phyloP scores from a whole-genome alignment of 176 grass and related monocot species.

The Eremochloa ophiuroides region DNA sequence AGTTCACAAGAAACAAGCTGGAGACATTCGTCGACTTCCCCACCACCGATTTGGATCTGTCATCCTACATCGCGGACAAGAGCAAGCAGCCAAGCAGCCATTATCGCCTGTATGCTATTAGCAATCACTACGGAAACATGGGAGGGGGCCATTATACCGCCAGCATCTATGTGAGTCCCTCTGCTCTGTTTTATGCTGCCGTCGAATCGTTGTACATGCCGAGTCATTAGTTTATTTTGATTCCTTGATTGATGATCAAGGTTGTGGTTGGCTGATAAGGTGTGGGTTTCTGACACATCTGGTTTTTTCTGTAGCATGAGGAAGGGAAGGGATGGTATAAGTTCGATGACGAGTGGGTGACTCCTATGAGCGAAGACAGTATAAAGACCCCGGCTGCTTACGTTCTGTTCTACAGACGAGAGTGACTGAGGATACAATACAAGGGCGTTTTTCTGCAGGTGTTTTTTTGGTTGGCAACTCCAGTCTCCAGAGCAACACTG shows the following conservation, averaged over 20 bases:
- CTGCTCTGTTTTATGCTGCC: neutral
- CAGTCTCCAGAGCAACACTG: neutral
- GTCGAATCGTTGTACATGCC: neutral
- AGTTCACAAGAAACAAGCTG: conserved; percentile 87
- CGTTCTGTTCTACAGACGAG: conserved; percentile 78
- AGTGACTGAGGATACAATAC: conserved; percentile 27
- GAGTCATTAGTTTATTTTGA: neutral
- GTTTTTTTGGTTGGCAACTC: neutral
- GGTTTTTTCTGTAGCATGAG: conserved; percentile 55
- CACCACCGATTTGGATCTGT: conserved; percentile 67
- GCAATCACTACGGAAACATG: conserved; percentile 92
- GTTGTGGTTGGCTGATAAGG: conserved; percentile 4
- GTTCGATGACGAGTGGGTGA: conserved; percentile 75
- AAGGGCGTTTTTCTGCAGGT: neutral
- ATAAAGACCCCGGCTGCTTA: conserved; percentile 89
- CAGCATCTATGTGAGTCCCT: conserved; percentile 66
- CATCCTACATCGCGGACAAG: conserved; percentile 49
- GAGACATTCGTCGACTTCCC: conserved; percentile 93
- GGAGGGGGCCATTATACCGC: conserved; percentile 92
- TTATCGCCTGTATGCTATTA: conserved; percentile 76
- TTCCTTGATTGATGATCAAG: neutral
- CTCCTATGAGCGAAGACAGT: conserved; percentile 53
- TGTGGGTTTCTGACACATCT: conserved; percentile 25
- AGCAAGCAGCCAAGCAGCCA: conserved; percentile 29
- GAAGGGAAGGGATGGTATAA: conserved; percentile 77